Percentiles rank a stretch among this genome's conserved stretches.
Evolutionary conservation across 176 grass and related monocot species (phyloP).

Genomic region (Triticum aestivum): DNA sequence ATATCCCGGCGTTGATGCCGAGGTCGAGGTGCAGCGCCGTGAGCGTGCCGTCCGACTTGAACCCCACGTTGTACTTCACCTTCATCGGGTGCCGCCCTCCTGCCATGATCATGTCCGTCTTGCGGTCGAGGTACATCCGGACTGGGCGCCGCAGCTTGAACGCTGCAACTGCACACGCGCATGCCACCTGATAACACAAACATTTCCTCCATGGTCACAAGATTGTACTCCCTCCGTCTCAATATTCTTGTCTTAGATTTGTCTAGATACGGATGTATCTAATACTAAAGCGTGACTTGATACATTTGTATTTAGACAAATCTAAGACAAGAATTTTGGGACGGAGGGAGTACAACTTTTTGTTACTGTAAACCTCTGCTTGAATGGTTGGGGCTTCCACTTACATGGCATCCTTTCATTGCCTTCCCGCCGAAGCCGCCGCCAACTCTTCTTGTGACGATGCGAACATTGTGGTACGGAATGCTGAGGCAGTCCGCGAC

Average conservation of each 20-base stretch:
- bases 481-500: conserved; percentile 68
- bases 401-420: conserved; percentile 46
- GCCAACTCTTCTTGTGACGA: conserved; percentile 81
- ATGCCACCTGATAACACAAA: conserved; percentile 37
- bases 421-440: conserved; percentile 84
- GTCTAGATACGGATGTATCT: too few relatives aligned
- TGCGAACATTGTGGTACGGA: conserved; percentile 68
- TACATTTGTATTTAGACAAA: too few relatives aligned
- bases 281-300: too few relatives aligned
- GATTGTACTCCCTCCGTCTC: too few relatives aligned
- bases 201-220: background rate
- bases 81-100: conserved; percentile 83
- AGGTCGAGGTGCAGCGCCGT: conserved; percentile 62
- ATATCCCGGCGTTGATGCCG: conserved; percentile 59
- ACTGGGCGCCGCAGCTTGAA: conserved; percentile 65
- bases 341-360: background rate
- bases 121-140: conserved; percentile 72
- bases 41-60: conserved; percentile 79
- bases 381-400: background rate
- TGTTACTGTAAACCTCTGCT: background rate
- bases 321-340: too few relatives aligned
- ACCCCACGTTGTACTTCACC: conserved; percentile 63
- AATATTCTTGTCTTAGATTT: too few relatives aligned
- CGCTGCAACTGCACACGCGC: conserved; percentile 66
- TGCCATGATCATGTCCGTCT: conserved; percentile 77